These are phyloP conservation scores for Helenozyma rhizophorensis DNA, from an alignment of 805 yeast species.

Conservation along the genomic window DNA sequence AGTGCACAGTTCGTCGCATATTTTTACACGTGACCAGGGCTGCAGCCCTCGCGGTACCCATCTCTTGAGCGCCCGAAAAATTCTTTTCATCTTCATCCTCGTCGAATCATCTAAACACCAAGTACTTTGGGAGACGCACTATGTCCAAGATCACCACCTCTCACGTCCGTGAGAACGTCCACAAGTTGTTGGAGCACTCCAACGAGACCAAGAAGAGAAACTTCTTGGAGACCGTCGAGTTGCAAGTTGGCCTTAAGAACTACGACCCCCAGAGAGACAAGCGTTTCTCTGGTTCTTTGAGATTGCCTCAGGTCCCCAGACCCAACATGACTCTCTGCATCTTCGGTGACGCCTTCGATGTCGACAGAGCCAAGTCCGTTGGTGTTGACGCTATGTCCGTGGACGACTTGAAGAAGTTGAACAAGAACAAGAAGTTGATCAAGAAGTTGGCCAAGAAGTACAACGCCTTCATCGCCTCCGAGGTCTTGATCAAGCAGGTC, in stretches of 20 bases:
- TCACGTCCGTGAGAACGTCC: slow-evolving; percentile 96
- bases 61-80: slow-evolving; percentile 3
- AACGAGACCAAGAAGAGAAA: slow-evolving; percentile 98
- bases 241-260: slow-evolving; percentile 99
- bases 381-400: slow-evolving; percentile 99
- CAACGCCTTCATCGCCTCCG: slow-evolving; percentile 99
- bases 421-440: slow-evolving; percentile 99
- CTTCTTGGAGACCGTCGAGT: slow-evolving; percentile 99
- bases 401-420: slow-evolving; percentile 98
- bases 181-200: slow-evolving; percentile 85
- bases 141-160: slow-evolving; percentile 89
- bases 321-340: slow-evolving; percentile 99
- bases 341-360: slow-evolving; percentile 99
- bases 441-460: slow-evolving; percentile 99
- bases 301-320: slow-evolving; percentile 98
- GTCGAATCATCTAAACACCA: slow-evolving; percentile 53
- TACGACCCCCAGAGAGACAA: slow-evolving; percentile 99
- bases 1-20: too few species aligned
- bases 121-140: slow-evolving; percentile 72
- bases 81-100: slow-evolving; percentile 35
- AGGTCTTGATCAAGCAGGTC: slow-evolving; percentile 98
- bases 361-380: slow-evolving; percentile 99
- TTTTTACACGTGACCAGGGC: slow-evolving; percentile 7
- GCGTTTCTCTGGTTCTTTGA: slow-evolving; percentile 99
- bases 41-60: slow-evolving; percentile 7